phyloP scores from a whole-genome alignment of 1,284 basidiomycete genomes.

The Earliella scabrosa region DNA sequence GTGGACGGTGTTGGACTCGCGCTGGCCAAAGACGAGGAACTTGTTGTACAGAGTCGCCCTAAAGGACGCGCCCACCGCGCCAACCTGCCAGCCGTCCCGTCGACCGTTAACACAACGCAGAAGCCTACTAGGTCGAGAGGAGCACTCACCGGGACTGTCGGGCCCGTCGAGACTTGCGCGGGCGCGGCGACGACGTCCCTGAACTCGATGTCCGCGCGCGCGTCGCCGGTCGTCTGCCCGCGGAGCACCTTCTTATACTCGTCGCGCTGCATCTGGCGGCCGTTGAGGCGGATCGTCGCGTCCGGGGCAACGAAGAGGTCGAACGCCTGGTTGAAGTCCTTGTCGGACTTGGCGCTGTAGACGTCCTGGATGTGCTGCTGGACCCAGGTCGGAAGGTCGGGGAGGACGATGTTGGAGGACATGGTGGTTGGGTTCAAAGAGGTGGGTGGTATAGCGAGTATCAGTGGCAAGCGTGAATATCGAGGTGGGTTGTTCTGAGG shows the following conservation, averaged over 20 bases:
- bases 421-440: too few species aligned
- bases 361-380: conserved; percentile 36
- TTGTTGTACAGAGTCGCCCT: conserved; percentile 27
- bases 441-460: too few species aligned
- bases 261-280: conserved; percentile 27
- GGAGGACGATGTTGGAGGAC: conserved; percentile 34
- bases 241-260: conserved; percentile 31
- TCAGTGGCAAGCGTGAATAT: too few species aligned
- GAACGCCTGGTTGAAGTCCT: conserved; percentile 30
- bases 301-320: conserved; percentile 37
- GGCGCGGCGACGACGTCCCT: conserved; percentile 28
- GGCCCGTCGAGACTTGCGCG: conserved; percentile 6
- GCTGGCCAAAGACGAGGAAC: conserved; percentile 27
- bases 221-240: conserved; percentile 25
- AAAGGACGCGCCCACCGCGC: conserved; percentile 31
- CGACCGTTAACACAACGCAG: neutral
- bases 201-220: conserved; percentile 27
- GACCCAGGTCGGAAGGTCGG: conserved; percentile 40
- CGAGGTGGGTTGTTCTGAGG: too few species aligned
- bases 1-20: conserved; percentile 26
- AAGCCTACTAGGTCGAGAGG: neutral
- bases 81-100: conserved; percentile 20
- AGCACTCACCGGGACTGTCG: conserved; percentile 18
- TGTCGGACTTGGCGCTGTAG: conserved; percentile 35
- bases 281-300: conserved; percentile 40